These are phyloP conservation scores for Silene noctiflora DNA, from an alignment of 179 eudicot genomes.

Conservation along the genomic window DNA sequence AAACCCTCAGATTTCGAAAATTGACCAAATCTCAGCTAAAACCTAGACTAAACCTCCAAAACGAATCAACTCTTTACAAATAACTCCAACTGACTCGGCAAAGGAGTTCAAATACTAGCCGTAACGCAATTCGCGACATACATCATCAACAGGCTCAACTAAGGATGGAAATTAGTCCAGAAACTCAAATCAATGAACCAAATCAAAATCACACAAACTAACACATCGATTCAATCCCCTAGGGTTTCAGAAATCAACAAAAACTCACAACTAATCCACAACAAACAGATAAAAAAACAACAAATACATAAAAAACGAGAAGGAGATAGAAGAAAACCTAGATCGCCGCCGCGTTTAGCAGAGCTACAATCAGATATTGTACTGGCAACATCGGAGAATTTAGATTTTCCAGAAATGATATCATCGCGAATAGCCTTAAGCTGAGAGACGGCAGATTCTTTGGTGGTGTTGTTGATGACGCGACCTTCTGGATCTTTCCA, in stretches of 20 bases:
- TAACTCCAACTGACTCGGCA: too few relatives aligned
- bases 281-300: background rate
- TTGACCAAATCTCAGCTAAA: too few relatives aligned
- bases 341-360: constrained; percentile 91
- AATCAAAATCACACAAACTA: background rate
- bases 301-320: background rate
- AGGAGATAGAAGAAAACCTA: constrained; percentile 37
- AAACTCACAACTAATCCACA: too few relatives aligned
- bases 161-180: background rate
- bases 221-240: too few relatives aligned
- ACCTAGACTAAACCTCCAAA: background rate
- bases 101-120: too few relatives aligned
- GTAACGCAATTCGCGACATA: too few relatives aligned
- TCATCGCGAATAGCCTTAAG: constrained; percentile 60
- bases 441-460: constrained; percentile 62
- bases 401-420: constrained; percentile 54
- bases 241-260: constrained; percentile 1
- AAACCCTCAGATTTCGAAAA: background rate
- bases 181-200: background rate
- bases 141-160: too few relatives aligned
- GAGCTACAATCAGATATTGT: constrained; percentile 67
- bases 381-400: constrained; percentile 58
- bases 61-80: background rate
- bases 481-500: constrained; percentile 96
- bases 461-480: constrained; percentile 53